Conservation (phyloP, 768 basidiomycete genomes). For the Phlebiopsis flavidoalba region DNA sequence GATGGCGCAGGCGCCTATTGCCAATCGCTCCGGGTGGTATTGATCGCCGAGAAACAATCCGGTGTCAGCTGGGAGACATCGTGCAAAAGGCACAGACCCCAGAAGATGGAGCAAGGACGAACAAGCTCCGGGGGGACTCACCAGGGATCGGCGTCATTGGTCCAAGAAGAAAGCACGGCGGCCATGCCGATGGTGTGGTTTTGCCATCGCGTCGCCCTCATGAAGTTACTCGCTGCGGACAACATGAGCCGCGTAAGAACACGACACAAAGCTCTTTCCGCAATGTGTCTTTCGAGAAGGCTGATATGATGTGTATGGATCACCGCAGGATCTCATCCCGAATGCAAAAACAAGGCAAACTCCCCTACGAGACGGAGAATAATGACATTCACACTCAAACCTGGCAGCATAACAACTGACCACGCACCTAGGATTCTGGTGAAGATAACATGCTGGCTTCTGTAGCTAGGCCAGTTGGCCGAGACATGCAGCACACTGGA, state of each 20-base stretch:
- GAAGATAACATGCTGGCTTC: too few relatives aligned
- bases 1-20: not conserved
- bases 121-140: not conserved
- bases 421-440: too few relatives aligned
- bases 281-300: not conserved
- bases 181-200: not conserved
- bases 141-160: not conserved
- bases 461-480: too few relatives aligned
- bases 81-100: not conserved
- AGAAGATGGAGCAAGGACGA: not conserved
- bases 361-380: not conserved
- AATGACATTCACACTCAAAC: too few relatives aligned
- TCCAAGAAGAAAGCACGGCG: not conserved
- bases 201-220: not conserved
- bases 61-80: not conserved
- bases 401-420: too few relatives aligned
- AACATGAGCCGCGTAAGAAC: slow-evolving; percentile 1
- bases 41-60: not conserved
- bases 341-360: not conserved
- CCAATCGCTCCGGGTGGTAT: not conserved
- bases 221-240: not conserved
- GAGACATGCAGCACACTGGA: too few relatives aligned
- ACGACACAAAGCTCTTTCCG: not conserved
- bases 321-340: not conserved
- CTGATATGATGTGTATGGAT: not conserved